Evolutionary conservation across 1,284 basidiomycete genomes (phyloP).

Genomic region (Cryptococcus sp.): DNA sequence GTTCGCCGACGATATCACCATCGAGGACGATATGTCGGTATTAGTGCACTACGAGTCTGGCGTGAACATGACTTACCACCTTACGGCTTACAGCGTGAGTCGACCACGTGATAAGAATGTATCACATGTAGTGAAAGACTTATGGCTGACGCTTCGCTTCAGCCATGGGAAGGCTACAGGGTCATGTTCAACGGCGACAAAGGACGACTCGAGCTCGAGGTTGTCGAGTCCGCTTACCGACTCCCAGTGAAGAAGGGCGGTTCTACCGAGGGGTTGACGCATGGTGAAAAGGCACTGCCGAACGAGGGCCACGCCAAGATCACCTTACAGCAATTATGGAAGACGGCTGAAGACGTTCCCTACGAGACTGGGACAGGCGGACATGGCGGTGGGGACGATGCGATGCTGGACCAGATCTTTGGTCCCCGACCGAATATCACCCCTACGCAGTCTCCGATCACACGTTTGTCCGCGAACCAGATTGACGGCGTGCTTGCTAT

Average conservation of each 20-base stretch:
- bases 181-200: conserved; percentile 62
- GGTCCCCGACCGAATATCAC: conserved; percentile 56
- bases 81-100: conserved; percentile 50
- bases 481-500: conserved; percentile 60
- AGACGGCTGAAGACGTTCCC: conserved; percentile 55
- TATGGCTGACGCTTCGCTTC: conserved; percentile 48
- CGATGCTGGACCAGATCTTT: conserved; percentile 60
- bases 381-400: conserved; percentile 60
- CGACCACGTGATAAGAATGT: neutral
- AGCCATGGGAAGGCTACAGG: conserved; percentile 58
- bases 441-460: conserved; percentile 55
- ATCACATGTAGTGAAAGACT: conserved; percentile 33
- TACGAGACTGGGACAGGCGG: conserved; percentile 56
- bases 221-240: conserved; percentile 56
- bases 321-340: conserved; percentile 58
- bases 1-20: conserved; percentile 59
- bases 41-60: conserved; percentile 59
- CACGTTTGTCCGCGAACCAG: conserved; percentile 58
- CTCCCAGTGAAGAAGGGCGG: conserved; percentile 27
- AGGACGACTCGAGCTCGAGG: conserved; percentile 61
- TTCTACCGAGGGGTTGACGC: conserved; percentile 34
- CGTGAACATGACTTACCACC: conserved; percentile 61
- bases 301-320: conserved; percentile 58
- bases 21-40: conserved; percentile 62
- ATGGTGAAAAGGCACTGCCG: conserved; percentile 57